Conservation (phyloP, 331 rosid genomes). For the Dryas integrifolia region DNA sequence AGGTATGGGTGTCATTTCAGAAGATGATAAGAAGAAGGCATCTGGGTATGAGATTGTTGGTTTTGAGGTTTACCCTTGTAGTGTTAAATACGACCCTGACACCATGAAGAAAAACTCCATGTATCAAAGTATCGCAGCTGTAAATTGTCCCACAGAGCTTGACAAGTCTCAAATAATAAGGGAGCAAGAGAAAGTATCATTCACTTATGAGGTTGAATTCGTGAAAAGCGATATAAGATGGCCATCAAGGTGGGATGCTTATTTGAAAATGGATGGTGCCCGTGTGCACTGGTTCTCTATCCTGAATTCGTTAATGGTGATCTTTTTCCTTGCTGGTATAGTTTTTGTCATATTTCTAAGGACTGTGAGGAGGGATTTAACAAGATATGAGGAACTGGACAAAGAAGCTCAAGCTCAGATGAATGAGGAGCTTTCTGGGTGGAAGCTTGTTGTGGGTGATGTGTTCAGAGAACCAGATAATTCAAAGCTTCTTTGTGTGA, state of each 20-base stretch:
- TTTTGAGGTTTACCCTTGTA: slow-evolving; percentile 76
- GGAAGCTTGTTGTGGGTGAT: slow-evolving; percentile 97
- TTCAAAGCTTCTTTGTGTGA: slow-evolving; percentile 76
- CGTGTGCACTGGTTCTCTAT: slow-evolving; percentile 95
- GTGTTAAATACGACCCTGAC: slow-evolving; percentile 58
- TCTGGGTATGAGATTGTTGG: slow-evolving; percentile 90
- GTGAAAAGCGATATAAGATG: slow-evolving; percentile 72
- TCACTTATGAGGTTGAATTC: slow-evolving; percentile 83
- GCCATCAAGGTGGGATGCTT: slow-evolving; percentile 99
- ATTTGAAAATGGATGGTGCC: slow-evolving; percentile 90
- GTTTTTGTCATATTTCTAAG: slow-evolving; percentile 88
- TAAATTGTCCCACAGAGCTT: slow-evolving; percentile 59
- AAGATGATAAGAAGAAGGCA: slow-evolving; percentile 68
- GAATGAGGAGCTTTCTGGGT: slow-evolving; percentile 96
- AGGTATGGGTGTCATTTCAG: slow-evolving; percentile 69
- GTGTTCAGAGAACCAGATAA: slow-evolving; percentile 81
- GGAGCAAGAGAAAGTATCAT: slow-evolving; percentile 66
- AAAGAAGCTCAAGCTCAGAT: slow-evolving; percentile 96
- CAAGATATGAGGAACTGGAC: slow-evolving; percentile 86
- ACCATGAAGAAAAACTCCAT: slow-evolving; percentile 39
- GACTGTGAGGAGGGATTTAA: slow-evolving; percentile 88
- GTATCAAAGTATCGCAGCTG: slow-evolving; percentile 36
- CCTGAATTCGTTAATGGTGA: slow-evolving; percentile 81
- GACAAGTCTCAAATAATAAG: slow-evolving; percentile 68
- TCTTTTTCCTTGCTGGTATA: slow-evolving; percentile 83